Percentiles rank a stretch among this genome's conserved stretches.
phyloP scores from a whole-genome alignment of 1,284 basidiomycete genomes.

The Ceratobasidium sp. region DNA sequence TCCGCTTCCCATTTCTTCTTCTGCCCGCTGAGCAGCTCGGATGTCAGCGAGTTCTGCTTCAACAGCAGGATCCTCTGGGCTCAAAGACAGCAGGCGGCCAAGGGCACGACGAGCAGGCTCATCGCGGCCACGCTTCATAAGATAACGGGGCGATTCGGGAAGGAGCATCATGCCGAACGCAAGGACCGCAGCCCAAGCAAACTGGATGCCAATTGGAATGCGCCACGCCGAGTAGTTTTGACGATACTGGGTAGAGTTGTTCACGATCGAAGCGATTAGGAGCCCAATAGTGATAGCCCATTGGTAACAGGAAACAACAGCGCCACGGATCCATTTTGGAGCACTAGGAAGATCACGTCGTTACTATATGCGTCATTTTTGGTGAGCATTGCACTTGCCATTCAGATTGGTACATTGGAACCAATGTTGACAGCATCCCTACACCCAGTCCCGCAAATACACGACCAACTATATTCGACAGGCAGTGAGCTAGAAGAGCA shows the following conservation, averaged over 20 bases:
- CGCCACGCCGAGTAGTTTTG: constrained; percentile 70
- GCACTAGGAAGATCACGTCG: constrained; percentile 51
- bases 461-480: constrained; percentile 77
- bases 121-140: constrained; percentile 72
- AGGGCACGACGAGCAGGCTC: constrained; percentile 68
- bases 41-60: constrained; percentile 73
- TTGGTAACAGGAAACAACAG: constrained; percentile 83
- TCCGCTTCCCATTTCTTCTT: constrained; percentile 50
- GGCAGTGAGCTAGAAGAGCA: constrained; percentile 46
- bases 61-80: constrained; percentile 61
- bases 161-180: constrained; percentile 67
- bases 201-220: constrained; percentile 82
- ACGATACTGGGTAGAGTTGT: constrained; percentile 75
- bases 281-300: constrained; percentile 81
- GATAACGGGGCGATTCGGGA: constrained; percentile 88
- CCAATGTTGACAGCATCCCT: constrained; percentile 69
- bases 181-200: constrained; percentile 69
- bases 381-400: constrained; percentile 50
- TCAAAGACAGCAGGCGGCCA: constrained; percentile 65
- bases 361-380: background rate
- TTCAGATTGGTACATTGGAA: constrained; percentile 87
- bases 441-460: constrained; percentile 86
- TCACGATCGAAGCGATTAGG: constrained; percentile 76
- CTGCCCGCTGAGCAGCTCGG: constrained; percentile 69
- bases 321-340: constrained; percentile 82